These are phyloP conservation scores for Carex kokanica DNA, from an alignment of 176 grass and related monocot species.

Conservation along the genomic window DNA sequence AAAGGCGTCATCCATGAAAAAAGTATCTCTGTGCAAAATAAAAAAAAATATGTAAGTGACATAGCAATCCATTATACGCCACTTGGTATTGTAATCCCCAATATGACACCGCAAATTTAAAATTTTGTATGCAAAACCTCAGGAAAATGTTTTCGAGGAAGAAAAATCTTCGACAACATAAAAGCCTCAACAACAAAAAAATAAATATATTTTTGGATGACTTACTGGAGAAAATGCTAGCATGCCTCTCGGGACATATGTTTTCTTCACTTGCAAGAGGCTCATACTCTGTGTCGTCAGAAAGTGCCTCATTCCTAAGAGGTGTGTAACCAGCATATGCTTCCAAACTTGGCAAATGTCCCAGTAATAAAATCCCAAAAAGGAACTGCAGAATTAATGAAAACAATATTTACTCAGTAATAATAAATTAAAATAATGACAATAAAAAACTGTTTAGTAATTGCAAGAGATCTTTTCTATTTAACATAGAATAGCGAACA, in stretches of 20 bases:
- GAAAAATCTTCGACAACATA: slow-evolving; percentile 7
- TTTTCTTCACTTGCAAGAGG: slow-evolving; percentile 69
- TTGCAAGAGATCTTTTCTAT: neutral
- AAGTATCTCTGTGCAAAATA: slow-evolving; percentile 55
- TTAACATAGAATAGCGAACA: neutral
- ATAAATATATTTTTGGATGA: slow-evolving; percentile 29
- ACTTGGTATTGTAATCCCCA: neutral
- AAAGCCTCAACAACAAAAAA: slow-evolving; percentile 16
- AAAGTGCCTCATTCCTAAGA: slow-evolving; percentile 49
- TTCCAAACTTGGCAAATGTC: slow-evolving; percentile 84
- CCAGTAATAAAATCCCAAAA: slow-evolving; percentile 82
- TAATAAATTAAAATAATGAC: neutral
- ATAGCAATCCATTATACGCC: neutral
- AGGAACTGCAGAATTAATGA: slow-evolving; percentile 52
- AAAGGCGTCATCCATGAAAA: slow-evolving; percentile 99
- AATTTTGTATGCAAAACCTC: neutral
- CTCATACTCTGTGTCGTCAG: slow-evolving; percentile 75
- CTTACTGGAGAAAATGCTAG: slow-evolving; percentile 67
- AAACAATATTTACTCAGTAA: neutral
- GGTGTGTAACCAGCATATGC: slow-evolving; percentile 75
- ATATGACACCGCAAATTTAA: neutral
- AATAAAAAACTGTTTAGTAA: neutral
- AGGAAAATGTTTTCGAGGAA: neutral
- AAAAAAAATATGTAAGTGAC: slow-evolving; percentile 3
- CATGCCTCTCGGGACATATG: slow-evolving; percentile 81